Conservation (phyloP, 345 rosid species). For the Stellera chamaejasme region DNA sequence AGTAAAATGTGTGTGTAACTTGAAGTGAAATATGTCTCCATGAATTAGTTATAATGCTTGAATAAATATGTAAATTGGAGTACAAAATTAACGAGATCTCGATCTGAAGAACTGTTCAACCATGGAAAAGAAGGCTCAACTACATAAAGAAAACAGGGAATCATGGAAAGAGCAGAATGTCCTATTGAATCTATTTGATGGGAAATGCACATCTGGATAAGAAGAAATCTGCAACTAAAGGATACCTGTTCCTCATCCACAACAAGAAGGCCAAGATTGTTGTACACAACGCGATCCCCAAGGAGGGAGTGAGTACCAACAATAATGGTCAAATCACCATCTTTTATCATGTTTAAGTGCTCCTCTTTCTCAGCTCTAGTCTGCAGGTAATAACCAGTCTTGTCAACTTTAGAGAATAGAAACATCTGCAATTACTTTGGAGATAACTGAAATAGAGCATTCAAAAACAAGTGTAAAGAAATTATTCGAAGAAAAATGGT, state of each 20-base stretch:
- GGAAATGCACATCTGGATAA: slow-evolving; percentile 7
- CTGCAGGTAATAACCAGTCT: slow-evolving; percentile 34
- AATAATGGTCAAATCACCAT: slow-evolving; percentile 65
- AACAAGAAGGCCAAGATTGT: slow-evolving; percentile 90
- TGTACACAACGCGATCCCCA: slow-evolving; percentile 86
- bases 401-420: slow-evolving; percentile 15
- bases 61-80: too few species aligned
- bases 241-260: slow-evolving; percentile 98
- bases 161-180: neutral
- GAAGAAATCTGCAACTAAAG: slow-evolving; percentile 9
- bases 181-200: neutral
- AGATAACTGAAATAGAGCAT: too few species aligned
- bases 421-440: too few species aligned
- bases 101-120: too few species aligned
- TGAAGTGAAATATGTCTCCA: too few species aligned
- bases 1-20: too few species aligned
- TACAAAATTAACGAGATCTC: too few species aligned
- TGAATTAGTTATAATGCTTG: too few species aligned
- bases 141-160: neutral
- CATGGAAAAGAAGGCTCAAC: neutral
- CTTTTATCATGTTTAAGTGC: slow-evolving; percentile 60
- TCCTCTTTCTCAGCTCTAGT: slow-evolving; percentile 76
- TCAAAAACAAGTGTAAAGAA: too few species aligned
- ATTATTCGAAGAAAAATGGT: too few species aligned
- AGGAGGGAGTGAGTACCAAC: slow-evolving; percentile 98